Conservation (phyloP, 371 early-diverging fungal species). For the Encephalitozoon romaleae region DNA sequence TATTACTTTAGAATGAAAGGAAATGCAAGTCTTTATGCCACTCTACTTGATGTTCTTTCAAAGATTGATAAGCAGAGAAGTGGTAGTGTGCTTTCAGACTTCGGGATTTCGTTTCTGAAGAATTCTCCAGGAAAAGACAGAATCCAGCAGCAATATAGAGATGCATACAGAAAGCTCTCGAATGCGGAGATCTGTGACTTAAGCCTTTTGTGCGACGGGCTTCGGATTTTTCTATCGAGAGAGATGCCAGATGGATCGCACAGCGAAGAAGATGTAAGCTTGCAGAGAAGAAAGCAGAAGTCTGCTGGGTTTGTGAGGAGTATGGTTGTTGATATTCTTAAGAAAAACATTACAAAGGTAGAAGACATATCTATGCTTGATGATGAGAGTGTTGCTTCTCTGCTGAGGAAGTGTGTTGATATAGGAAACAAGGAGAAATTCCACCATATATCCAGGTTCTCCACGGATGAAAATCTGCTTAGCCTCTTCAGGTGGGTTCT, state of each 20-base stretch:
- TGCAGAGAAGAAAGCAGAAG: neutral
- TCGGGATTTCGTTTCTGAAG: slow-evolving; percentile 9
- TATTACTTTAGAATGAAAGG: neutral
- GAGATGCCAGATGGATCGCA: neutral
- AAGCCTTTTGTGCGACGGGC: neutral
- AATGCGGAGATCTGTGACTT: neutral
- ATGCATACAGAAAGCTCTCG: neutral
- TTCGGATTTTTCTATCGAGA: neutral
- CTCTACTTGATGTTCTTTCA: neutral
- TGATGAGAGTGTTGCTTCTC: neutral
- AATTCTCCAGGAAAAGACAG: neutral
- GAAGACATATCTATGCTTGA: neutral
- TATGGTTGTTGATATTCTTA: neutral
- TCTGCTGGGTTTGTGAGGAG: neutral
- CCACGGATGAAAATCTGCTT: neutral
- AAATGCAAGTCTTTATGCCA: neutral
- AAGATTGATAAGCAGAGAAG: slow-evolving; percentile 22
- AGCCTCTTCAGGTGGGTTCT: neutral
- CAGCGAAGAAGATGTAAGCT: neutral
- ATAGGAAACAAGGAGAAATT: neutral
- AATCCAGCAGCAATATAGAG: neutral
- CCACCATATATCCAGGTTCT: neutral
- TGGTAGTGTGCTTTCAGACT: neutral
- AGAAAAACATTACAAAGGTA: neutral
- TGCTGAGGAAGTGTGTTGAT: neutral